Percentiles rank a stretch among this genome's conserved stretches.
These are phyloP conservation scores for Aspergillus oerlinghausenensis DNA, from an alignment of 2,329 filamentous ascomycete genomes.

Conservation along the genomic window DNA sequence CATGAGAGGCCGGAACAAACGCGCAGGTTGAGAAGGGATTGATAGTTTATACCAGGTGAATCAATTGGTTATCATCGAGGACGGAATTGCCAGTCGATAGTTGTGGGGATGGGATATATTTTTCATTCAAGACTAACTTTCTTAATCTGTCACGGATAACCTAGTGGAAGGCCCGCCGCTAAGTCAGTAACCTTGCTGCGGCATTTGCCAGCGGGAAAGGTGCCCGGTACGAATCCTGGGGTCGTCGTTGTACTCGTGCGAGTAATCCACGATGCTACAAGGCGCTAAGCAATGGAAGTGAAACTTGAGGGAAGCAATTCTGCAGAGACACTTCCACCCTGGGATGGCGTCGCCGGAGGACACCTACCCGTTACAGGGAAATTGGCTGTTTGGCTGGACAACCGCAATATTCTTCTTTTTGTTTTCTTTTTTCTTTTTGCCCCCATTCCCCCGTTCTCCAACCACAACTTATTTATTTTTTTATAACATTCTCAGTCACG, in stretches of 20 bases:
- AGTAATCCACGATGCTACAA: constrained; percentile 53
- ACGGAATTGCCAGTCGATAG: neutral
- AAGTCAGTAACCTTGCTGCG: constrained; percentile 37
- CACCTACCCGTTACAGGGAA: constrained; percentile 41
- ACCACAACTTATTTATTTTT: neutral
- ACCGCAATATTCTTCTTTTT: constrained; percentile 31
- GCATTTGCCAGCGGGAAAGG: constrained; percentile 35
- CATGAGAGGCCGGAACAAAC: neutral
- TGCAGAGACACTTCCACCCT: constrained; percentile 53
- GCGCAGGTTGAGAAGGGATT: neutral
- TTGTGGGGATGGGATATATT: neutral
- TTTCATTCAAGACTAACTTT: fast-evolving
- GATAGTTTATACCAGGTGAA: neutral
- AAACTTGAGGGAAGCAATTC: constrained; percentile 57
- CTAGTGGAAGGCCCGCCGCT: constrained; percentile 36
- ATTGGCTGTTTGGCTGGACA: constrained; percentile 32
- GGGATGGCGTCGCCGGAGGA: constrained; percentile 52
- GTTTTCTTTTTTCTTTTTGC: constrained; percentile 12
- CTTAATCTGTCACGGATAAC: constrained; percentile 40
- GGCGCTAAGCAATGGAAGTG: constrained; percentile 51
- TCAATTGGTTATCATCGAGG: neutral
- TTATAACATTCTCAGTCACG: too few relatives aligned
- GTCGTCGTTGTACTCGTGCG: constrained; percentile 51
- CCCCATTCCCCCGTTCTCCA: neutral
- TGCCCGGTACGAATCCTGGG: constrained; percentile 54